phyloP scores from a whole-genome alignment of 306 rosid genomes.

The Ziziphus jujuba region DNA sequence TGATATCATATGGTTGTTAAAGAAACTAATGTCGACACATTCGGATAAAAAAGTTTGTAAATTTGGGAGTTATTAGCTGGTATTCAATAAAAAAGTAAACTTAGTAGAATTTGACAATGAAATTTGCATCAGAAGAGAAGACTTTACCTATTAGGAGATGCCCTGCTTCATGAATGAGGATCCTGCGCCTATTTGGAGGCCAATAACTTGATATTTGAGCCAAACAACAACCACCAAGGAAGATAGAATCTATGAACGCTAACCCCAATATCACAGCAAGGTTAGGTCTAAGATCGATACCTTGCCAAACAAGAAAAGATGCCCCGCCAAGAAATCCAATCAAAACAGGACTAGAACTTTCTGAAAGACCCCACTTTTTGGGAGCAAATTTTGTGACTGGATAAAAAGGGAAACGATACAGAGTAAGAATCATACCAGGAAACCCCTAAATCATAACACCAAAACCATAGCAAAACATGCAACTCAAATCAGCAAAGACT shows the following conservation, averaged over 20 bases:
- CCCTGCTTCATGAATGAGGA: slow-evolving; percentile 95
- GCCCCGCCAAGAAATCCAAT: slow-evolving; percentile 70
- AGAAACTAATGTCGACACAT: slow-evolving; percentile 16
- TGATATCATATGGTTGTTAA: slow-evolving; percentile 10
- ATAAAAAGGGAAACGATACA: slow-evolving; percentile 19
- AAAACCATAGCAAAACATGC: not conserved
- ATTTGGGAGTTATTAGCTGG: not conserved
- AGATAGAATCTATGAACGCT: slow-evolving; percentile 70
- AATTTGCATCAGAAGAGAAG: slow-evolving; percentile 1
- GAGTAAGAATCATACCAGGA: not conserved
- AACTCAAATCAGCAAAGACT: slow-evolving; percentile 12
- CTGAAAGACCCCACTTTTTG: slow-evolving; percentile 94
- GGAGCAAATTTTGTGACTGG: slow-evolving; percentile 84
- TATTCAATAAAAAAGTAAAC: not conserved
- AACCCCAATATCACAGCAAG: slow-evolving; percentile 71
- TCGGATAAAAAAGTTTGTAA: not conserved
- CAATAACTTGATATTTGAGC: slow-evolving; percentile 95
- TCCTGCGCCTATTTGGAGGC: slow-evolving; percentile 88
- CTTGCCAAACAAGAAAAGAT: slow-evolving; percentile 77
- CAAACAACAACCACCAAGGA: slow-evolving; percentile 89
- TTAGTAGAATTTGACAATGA: not conserved
- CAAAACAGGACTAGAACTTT: slow-evolving; percentile 55
- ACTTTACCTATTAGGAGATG: slow-evolving; percentile 69
- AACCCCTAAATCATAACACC: not conserved
- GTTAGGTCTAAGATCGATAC: slow-evolving; percentile 86